Conservation (phyloP, 1,284 basidiomycete genomes). For the Sanghuangporus baumii region DNA sequence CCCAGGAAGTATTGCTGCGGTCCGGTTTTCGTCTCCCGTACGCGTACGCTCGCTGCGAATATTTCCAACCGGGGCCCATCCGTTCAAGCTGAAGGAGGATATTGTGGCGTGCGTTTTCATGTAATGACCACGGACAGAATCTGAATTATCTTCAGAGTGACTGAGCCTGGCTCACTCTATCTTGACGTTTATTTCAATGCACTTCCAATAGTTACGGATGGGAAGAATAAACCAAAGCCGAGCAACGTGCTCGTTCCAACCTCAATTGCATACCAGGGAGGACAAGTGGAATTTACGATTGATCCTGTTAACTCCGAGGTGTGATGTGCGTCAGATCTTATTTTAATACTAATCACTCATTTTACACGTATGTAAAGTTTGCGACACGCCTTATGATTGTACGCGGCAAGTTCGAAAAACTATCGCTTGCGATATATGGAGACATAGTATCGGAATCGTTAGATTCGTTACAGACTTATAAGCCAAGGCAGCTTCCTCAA, state of each 20-base stretch:
- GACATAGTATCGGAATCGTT: conserved; percentile 38
- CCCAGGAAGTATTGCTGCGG: conserved; percentile 48
- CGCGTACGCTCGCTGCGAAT: conserved; percentile 57
- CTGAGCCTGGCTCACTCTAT: conserved; percentile 66
- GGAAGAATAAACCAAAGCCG: conserved; percentile 42
- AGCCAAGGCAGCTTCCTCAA: conserved; percentile 34
- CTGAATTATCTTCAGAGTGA: conserved; percentile 39
- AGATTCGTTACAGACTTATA: conserved; percentile 24
- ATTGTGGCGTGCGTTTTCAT: conserved; percentile 42
- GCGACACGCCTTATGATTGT: conserved; percentile 76
- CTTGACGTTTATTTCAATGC: conserved; percentile 71
- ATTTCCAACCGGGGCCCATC: conserved; percentile 53
- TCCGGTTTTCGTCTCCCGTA: conserved; percentile 59
- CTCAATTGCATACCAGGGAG: conserved; percentile 64
- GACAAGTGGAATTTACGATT: conserved; percentile 58
- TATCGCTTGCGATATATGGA: conserved; percentile 69
- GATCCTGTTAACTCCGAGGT: conserved; percentile 44
- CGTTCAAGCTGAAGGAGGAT: conserved; percentile 54
- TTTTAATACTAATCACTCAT: conserved; percentile 7
- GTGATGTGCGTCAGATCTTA: conserved; percentile 40
- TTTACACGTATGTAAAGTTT: conserved; percentile 38
- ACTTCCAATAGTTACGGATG: conserved; percentile 31
- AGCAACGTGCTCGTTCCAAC: conserved; percentile 70
- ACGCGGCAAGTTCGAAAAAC: conserved; percentile 57
- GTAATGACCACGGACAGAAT: neutral